phyloP scores from a whole-genome alignment of 2,329 filamentous ascomycete genomes.

The Trichophaea hybrida region DNA sequence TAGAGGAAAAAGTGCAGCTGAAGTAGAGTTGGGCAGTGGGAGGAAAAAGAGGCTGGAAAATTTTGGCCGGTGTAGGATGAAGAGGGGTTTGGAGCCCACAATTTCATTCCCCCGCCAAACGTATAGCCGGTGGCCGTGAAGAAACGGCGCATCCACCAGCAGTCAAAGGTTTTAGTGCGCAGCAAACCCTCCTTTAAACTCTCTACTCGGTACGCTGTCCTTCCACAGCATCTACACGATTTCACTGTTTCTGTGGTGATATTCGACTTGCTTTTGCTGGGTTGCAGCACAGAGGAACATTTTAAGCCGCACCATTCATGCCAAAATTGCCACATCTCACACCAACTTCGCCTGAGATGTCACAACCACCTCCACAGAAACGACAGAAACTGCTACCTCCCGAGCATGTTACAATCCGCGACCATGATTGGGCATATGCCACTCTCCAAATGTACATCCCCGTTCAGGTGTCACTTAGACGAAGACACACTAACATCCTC shows the following conservation, averaged over 20 bases:
- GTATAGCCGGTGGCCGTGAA: neutral
- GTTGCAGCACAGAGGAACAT: too few relatives aligned
- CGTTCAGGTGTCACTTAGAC: neutral
- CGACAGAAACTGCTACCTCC: conserved; percentile 4
- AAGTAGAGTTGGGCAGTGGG: conserved; percentile 1
- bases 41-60: neutral
- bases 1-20: neutral
- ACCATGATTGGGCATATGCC: conserved; percentile 25
- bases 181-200: too few relatives aligned
- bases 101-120: neutral
- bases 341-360: too few relatives aligned
- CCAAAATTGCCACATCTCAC: too few relatives aligned
- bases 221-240: too few relatives aligned
- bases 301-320: too few relatives aligned
- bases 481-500: neutral
- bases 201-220: too few relatives aligned
- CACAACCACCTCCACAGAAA: neutral
- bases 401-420: conserved; percentile 23
- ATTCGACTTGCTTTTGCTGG: too few relatives aligned
- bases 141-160: neutral
- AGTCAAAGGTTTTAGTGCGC: neutral
- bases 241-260: too few relatives aligned
- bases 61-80: neutral
- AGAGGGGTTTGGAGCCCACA: conserved; percentile 4
- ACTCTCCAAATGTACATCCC: conserved; percentile 23